Evolutionary conservation across 139 green algal genomes (phyloP).

Genomic region (Chlamydomonas schloesseri): DNA sequence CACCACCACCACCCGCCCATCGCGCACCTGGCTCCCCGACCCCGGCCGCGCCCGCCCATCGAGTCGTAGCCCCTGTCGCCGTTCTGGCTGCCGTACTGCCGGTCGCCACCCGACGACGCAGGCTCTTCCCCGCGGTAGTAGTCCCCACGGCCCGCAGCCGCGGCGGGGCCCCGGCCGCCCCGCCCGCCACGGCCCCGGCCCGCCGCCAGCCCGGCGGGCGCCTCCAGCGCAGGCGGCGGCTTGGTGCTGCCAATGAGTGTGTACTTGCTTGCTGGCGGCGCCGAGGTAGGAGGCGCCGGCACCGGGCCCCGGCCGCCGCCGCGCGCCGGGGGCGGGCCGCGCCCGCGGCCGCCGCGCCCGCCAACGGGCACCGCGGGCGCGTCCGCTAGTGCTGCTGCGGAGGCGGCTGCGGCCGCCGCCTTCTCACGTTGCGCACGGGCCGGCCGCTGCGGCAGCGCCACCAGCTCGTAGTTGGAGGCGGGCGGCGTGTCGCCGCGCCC

Average conservation of each 20-base stretch:
- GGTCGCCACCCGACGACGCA: no score
- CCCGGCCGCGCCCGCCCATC: not conserved
- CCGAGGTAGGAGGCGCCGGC: not conserved
- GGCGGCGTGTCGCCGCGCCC: no score
- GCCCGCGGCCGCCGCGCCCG: not conserved
- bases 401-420: not conserved
- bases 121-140: not conserved
- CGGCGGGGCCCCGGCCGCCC: no score
- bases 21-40: not conserved
- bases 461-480: not conserved
- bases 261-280: not conserved
- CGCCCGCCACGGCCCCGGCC: no score
- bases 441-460: constrained; percentile 16
- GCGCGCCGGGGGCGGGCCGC: not conserved
- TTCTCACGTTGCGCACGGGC: not conserved
- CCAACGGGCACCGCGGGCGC: not conserved
- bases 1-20: no score
- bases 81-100: not conserved
- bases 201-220: no score
- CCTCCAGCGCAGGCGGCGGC: no score
- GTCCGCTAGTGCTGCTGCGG: not conserved
- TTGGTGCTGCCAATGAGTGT: no score
- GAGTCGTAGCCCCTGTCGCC: not conserved
- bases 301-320: not conserved
- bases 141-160: not conserved